phyloP scores from a whole-genome alignment of 179 eudicot species.

The Beta corolliflora region DNA sequence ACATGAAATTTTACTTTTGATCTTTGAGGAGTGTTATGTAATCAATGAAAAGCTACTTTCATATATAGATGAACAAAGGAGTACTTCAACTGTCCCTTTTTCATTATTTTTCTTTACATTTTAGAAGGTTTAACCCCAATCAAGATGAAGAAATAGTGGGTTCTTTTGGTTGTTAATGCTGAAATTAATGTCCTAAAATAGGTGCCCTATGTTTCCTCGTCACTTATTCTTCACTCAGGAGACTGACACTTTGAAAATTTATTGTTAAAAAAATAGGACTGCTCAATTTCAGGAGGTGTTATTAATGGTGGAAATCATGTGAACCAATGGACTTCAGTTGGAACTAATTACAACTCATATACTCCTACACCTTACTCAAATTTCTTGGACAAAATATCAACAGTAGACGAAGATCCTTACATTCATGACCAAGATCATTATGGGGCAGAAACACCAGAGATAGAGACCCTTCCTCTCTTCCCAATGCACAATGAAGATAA shows the following conservation, averaged over 20 bases:
- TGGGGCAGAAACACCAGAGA: constrained; percentile 32
- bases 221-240: neutral
- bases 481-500: constrained; percentile 66
- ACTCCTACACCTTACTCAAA: constrained; percentile 39
- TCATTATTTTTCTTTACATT: neutral
- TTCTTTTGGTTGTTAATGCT: neutral
- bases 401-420: constrained; percentile 33
- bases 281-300: constrained; percentile 63
- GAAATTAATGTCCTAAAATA: neutral
- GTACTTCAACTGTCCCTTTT: neutral
- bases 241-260: constrained; percentile 6
- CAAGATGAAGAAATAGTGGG: neutral
- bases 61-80: too few species aligned
- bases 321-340: constrained; percentile 48
- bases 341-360: constrained; percentile 32
- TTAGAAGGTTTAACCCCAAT: neutral
- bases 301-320: constrained; percentile 36
- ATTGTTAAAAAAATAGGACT: constrained; percentile 43
- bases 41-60: too few species aligned
- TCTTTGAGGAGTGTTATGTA: neutral
- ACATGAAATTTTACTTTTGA: neutral
- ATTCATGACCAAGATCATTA: constrained; percentile 36
- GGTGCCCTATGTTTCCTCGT: neutral
- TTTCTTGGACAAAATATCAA: constrained; percentile 44
- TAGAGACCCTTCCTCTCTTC: constrained; percentile 88